Base-by-base conservation (phyloP, 768 basidiomycete species). In the Pisolithus tinctorius region DNA sequence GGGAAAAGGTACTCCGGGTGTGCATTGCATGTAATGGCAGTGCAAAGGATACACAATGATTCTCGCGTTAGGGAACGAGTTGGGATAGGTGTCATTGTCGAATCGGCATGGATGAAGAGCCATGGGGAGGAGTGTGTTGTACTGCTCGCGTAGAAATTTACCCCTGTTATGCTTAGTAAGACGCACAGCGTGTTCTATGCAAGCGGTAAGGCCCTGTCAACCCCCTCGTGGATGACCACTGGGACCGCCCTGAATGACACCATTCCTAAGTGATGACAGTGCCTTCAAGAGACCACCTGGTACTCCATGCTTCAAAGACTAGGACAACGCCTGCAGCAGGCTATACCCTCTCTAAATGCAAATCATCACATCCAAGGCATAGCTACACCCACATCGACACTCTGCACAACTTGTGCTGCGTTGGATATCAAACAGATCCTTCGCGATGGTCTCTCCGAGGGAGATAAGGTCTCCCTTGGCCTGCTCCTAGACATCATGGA, bases 21-120 rank as follows among this genome's bases (percentile, higher is more conserved):
- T 27, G 11, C 54, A 16, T 23, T 63, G 38, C 47, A 64, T 37
- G 62, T 62, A 4, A 58, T 64, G 60, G 60, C 54, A 3, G 53
- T 64, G 23, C 49, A 39, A 14, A 10, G 31, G 16, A 46, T 17
- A 34, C 30, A 48, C 2, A 14, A 25, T 27, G 49, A 59, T 8
- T 1, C 42, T 20, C 50, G 49, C 14, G 37, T 63, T 17, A n/a
- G 39, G 3, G 57, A 64, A 38, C 57, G 62, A 7, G 38, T 63
- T 29, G 57, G 62, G 4, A 34, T 63, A 13, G 61, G 62, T 25
- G 7, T 64, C 16, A 25, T 59, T 5, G 30, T 55, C 6, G 57
- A 64, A 39, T 45, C 41, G 8, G 55, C 62, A 16, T 63, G 59
- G 61, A 43, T 60, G 39, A 41, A 47, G 20, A 7, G 26, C 25